phyloP scores from a whole-genome alignment of 1,284 basidiomycete species.

The Ustilago loliicola region DNA sequence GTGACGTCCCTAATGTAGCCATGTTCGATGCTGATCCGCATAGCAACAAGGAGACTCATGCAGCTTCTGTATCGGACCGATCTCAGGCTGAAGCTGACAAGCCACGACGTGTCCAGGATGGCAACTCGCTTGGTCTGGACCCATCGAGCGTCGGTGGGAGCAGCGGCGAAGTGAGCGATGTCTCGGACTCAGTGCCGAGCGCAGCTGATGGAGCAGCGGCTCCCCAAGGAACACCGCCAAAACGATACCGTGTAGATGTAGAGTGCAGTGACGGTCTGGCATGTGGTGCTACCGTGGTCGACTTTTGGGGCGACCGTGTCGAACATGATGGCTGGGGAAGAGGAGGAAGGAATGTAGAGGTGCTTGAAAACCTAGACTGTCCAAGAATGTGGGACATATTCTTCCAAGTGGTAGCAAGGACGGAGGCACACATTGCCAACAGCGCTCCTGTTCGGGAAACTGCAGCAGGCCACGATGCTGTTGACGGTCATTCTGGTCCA shows the following conservation, averaged over 20 bases:
- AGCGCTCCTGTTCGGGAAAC: slow-evolving; percentile 12
- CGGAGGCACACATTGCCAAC: slow-evolving; percentile 44
- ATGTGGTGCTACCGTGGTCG: slow-evolving; percentile 62
- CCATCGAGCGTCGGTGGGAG: slow-evolving; percentile 4
- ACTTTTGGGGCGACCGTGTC: slow-evolving; percentile 55
- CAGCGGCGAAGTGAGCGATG: slow-evolving; percentile 23
- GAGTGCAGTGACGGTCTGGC: slow-evolving; percentile 53
- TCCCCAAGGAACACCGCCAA: slow-evolving; percentile 25
- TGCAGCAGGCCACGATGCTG: not conserved
- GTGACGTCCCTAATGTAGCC: slow-evolving; percentile 30
- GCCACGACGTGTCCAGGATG: slow-evolving; percentile 1
- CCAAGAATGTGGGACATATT: slow-evolving; percentile 59
- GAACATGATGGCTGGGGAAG: slow-evolving; percentile 56
- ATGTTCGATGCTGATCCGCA: slow-evolving; percentile 47
- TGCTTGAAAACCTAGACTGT: slow-evolving; percentile 60
- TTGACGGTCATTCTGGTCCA: slow-evolving; percentile 11
- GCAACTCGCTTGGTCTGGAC: slow-evolving; percentile 34
- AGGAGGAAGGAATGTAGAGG: slow-evolving; percentile 59
- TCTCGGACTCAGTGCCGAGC: slow-evolving; percentile 11
- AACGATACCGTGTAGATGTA: slow-evolving; percentile 58
- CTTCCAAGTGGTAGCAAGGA: slow-evolving; percentile 56
- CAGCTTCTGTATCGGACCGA: not conserved
- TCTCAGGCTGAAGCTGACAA: not conserved
- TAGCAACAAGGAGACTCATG: slow-evolving; percentile 34
- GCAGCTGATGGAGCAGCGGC: not conserved